Conservation (phyloP, 2,329 filamentous ascomycete species). For the Phaeosphaeria sp. region DNA sequence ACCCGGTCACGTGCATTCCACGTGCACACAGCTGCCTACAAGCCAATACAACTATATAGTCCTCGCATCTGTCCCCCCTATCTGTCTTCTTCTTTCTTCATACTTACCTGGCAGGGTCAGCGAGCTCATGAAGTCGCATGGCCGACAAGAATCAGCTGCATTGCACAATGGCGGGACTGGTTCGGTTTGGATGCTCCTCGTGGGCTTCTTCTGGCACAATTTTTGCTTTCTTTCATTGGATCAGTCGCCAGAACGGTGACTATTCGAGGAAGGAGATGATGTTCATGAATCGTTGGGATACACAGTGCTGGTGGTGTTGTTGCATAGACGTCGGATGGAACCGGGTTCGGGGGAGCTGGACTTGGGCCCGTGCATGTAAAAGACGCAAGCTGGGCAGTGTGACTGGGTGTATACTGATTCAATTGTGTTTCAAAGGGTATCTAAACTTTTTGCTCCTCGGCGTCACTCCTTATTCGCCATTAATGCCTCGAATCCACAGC, state of each 20-base stretch:
- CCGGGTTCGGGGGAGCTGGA: background rate
- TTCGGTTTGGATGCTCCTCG: conserved; percentile 9
- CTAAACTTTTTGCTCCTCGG: background rate
- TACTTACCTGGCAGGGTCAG: conserved; percentile 15
- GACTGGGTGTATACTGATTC: background rate
- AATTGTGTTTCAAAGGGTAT: background rate
- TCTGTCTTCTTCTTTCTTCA: background rate
- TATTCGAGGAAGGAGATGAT: conserved; percentile 6
- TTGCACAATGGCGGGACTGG: conserved; percentile 10
- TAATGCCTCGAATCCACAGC: conserved; percentile 21
- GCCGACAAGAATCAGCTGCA: conserved; percentile 12
- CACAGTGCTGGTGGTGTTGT: background rate
- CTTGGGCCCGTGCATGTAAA: background rate
- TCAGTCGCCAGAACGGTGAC: background rate
- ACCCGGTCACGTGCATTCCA: background rate
- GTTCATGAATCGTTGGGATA: too few species aligned
- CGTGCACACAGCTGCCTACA: conserved; percentile 7
- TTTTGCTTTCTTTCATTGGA: conserved; percentile 15
- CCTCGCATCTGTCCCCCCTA: background rate
- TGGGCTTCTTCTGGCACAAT: conserved; percentile 14
- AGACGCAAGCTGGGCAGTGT: too few species aligned
- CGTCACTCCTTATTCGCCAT: background rate
- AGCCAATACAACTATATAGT: background rate
- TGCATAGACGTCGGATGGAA: background rate
- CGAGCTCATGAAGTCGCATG: conserved; percentile 13